Base-by-base conservation (phyloP, 768 basidiomycete genomes). In the Postia placenta region DNA sequence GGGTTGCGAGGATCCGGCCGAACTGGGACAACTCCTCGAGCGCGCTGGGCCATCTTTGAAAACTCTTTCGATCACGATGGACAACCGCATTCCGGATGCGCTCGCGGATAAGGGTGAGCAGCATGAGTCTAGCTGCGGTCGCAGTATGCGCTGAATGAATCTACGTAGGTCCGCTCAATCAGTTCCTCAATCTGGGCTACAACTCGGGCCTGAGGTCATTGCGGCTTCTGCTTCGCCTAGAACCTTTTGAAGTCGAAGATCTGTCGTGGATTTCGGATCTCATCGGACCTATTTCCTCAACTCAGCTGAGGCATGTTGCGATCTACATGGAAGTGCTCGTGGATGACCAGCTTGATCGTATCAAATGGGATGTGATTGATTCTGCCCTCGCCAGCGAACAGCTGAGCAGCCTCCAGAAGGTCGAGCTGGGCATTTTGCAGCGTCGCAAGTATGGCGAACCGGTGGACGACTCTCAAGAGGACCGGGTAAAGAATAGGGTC, bases 361-460 rank as follows among this genome's bases (percentile, higher is more conserved):
- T 39, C 46, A 39, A 25, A 19, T 47, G 46, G 46, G 37, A 27
- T 26, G 15, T 28, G 20, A 47, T 47, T 23, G 46, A 47, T 19
- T 7, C 23, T 14, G 23, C 20, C 14, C 46, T 47, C 2, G 20
- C 46, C 6, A 24, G 27, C 26, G 5, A 6, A 14, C 20, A 17
- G 19, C 19, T 47, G 14, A 12, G 9, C 4, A 22, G 17, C 11
- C 46, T 47, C 5, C 37, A 38, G 24, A 37, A 28, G 19, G 46
- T 47, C 23, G 46, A 47, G 11, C 11, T 35, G 28, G 37, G 46
- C 24, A 5, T 47, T 17, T 23, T 47, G 30, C 30, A 7, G 30
- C 30, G 30, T 15, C 15, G 30, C 30, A 33, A 33, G 15, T 7
- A 15, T 15, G 15, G 30, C 30, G 30, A 15, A 15, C 9, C 30